Base-by-base conservation (phyloP, 2,329 filamentous ascomycete species). In the Xylariaceae sp. region DNA sequence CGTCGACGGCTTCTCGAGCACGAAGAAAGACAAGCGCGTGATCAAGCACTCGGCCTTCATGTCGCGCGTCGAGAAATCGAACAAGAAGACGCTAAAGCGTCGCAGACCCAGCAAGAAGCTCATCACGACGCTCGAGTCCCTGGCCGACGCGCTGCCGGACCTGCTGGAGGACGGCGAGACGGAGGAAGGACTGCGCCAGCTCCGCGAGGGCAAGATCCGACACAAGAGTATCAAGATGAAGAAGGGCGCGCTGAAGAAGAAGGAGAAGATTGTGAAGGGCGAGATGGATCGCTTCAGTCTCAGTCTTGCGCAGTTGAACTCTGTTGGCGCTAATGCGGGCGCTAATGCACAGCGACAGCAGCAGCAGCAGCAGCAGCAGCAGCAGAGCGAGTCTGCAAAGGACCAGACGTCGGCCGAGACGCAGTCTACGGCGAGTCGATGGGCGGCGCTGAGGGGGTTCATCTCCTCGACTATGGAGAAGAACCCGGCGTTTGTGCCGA, bases 391-490 rank as follows among this genome's bases (percentile, higher is more conserved):
- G 35, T 37, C 48, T 65, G 42, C 64, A 66, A 59, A 52, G 59
- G 64, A 48, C 30, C 65, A 18, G 60, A 60, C 35, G 30, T 61
- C 37, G 64, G 62, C 37, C 23, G 53, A 53, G 37, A 55, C 42
- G n/a, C 55, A 58, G 53, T 72, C 75, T 9, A 84, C 81, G 13
- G 76, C 82, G 8, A 84, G 80, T 68, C 79, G 89, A 57, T 97
- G 91, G 88, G 88, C 88, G 35, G 90, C 91, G 13, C 73, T 97
- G 73, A 84, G 92, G 67, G 86, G 80, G 8, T 95, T 93, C 71
- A 95, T 97, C 55, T 88, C 89, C 1, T 82, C 87, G 48, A 97
- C 90, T 0, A 90, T 96, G 86, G 90, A 96, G 76, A 88, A 90
- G 74, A 93, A 93, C 67, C 85, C 88, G 11, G 89, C 88, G 2